Percentiles rank a stretch among this genome's conserved stretches.
Conservation (phyloP, 2,329 filamentous ascomycete genomes). For the Penicillium sclerotigenum region DNA sequence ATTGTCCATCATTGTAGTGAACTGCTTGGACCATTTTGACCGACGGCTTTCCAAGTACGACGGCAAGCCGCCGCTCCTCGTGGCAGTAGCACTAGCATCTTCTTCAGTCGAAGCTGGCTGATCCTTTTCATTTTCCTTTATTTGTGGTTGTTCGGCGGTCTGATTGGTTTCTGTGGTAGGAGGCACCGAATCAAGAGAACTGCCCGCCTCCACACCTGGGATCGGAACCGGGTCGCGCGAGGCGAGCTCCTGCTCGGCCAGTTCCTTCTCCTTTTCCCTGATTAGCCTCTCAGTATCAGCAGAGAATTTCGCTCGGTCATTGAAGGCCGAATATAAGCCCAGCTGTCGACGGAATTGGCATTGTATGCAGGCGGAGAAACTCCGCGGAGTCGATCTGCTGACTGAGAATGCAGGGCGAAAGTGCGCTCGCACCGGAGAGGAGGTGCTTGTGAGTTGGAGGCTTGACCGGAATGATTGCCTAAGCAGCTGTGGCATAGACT, state of each 20-base stretch:
- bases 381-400: constrained; percentile 23
- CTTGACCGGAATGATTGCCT: constrained; percentile 38
- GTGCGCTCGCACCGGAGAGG: constrained; percentile 22
- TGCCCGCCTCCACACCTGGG: constrained; percentile 23
- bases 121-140: constrained; percentile 16
- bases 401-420: constrained; percentile 23
- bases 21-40: constrained; percentile 57
- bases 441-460: constrained; percentile 23
- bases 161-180: constrained; percentile 12
- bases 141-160: constrained; percentile 1
- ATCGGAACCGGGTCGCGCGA: constrained; percentile 17
- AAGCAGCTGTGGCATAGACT: constrained; percentile 40
- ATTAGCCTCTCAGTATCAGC: constrained; percentile 21
- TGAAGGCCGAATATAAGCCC: constrained; percentile 22
- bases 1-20: constrained; percentile 79
- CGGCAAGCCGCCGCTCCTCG: constrained; percentile 28
- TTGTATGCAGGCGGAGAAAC: constrained; percentile 43
- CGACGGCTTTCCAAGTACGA: constrained; percentile 46
- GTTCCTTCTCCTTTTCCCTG: constrained; percentile 9
- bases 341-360: constrained; percentile 41
- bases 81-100: not conserved
- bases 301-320: constrained; percentile 23
- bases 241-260: constrained; percentile 18
- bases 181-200: constrained; percentile 10
- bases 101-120: constrained; percentile 8